Base-by-base conservation (phyloP, 1,284 basidiomycete genomes). In the Microbotryum saponariae region DNA sequence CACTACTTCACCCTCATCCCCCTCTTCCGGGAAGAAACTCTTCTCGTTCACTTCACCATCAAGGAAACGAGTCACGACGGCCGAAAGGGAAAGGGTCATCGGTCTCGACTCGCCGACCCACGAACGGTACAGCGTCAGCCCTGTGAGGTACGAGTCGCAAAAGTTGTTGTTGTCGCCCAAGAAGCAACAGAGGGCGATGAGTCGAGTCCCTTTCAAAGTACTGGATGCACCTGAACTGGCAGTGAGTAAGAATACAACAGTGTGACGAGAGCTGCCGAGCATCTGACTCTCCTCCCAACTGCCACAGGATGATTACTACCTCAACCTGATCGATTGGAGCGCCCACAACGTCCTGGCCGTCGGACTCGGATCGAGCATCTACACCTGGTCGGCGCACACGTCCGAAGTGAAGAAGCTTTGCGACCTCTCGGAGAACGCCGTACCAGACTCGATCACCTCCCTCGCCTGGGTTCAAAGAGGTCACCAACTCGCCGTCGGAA, bases 251-350 rank as follows among this genome's bases (percentile, higher is more conserved):
- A 18, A 27, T 14, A 18, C 20, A 21, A 72, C 70, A 23, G 55
- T 54, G 59, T 2, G 9, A 27, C 54, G 54, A 33, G 45, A 45
- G 27, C 52, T 18, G 37, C 37, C 5, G 12, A 42, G 14, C 9
- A 42, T 25, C 37, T 6, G 46, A 52, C 57, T 51, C 29, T 25
- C n/a, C 29, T 25, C 18, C 9, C 27, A 16, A 9, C 23, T 6
- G 16, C 14, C 25, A 8, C 63, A 78, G 66, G 94, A 98, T 75
- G 96, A 98, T 74, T 98, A 97, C 76, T 98, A 98, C 73, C 85
- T 98, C 66, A 98, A 98, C 72, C 82, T 98, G 20, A 92, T 98
- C 20, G 94, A 97, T 67, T 98, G 96, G 94, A 91, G 88, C 2
- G 87, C 85, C 57, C 92, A 89, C 9, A 97, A 98, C 73, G 85